Conservation (phyloP, 495 filamentous ascomycete species). For the Neurospora hispaniola region DNA sequence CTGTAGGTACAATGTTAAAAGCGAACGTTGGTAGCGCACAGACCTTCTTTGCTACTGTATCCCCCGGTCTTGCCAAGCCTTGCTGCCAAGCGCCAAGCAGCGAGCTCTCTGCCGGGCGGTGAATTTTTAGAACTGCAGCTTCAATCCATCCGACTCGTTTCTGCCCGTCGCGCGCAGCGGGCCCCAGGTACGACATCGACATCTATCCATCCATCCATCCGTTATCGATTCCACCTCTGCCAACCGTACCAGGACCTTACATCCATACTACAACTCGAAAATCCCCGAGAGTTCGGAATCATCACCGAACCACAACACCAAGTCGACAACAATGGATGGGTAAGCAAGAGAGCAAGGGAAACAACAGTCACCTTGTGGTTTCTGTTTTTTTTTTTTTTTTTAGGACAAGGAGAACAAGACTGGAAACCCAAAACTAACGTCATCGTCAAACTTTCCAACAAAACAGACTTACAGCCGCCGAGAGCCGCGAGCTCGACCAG, state of each 20-base stretch:
- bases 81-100: background rate
- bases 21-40: background rate
- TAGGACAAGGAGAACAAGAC: background rate
- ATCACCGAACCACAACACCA: background rate
- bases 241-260: background rate
- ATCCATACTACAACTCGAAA: background rate
- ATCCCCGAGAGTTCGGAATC: background rate
- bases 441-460: slow-evolving; percentile 1
- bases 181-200: background rate
- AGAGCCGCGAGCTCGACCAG: slow-evolving; percentile 82
- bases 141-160: background rate
- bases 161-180: background rate
- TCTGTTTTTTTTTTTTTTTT: too few relatives aligned
- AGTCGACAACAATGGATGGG: slow-evolving; percentile 3
- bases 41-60: background rate
- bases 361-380: background rate
- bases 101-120: background rate
- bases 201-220: background rate
- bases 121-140: background rate
- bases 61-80: background rate
- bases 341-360: background rate
- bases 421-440: background rate
- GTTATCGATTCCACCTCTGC: background rate
- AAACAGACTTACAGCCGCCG: slow-evolving; percentile 56
- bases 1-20: background rate